Conservation (phyloP, 1,284 basidiomycete genomes). For the Pisolithus thermaeus region DNA sequence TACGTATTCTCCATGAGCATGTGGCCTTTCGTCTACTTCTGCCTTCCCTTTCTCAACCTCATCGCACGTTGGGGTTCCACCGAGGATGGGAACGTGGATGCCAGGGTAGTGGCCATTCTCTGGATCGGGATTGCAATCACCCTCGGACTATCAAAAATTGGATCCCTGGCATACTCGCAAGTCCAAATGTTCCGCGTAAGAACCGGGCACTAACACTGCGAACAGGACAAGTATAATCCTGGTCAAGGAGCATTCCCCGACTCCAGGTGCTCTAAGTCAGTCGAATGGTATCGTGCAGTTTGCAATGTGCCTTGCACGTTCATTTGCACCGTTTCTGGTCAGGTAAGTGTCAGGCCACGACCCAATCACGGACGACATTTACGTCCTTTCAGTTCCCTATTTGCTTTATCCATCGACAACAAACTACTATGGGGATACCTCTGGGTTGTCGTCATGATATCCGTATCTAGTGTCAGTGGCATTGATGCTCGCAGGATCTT, state of each 20-base stretch:
- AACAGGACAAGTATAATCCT: conserved; percentile 56
- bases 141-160: conserved; percentile 35
- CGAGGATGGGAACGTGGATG: conserved; percentile 17
- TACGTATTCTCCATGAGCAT: conserved; percentile 43
- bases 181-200: conserved; percentile 10
- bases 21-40: conserved; percentile 42
- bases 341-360: conserved; percentile 32
- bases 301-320: conserved; percentile 53
- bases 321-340: conserved; percentile 54
- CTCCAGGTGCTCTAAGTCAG: conserved; percentile 46
- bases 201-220: not conserved
- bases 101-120: conserved; percentile 21
- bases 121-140: conserved; percentile 40
- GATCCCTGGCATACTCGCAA: conserved; percentile 26
- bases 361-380: not conserved
- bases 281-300: conserved; percentile 61
- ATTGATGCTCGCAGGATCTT: conserved; percentile 18
- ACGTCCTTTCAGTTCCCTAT: conserved; percentile 40
- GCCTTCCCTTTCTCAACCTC: conserved; percentile 42
- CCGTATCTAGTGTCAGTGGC: conserved; percentile 16
- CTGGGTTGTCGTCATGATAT: conserved; percentile 43
- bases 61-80: conserved; percentile 32
- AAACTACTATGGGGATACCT: conserved; percentile 39
- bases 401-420: conserved; percentile 39
- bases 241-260: conserved; percentile 50